phyloP scores from a whole-genome alignment of 495 filamentous ascomycete species.

The Xylaria sp. region DNA sequence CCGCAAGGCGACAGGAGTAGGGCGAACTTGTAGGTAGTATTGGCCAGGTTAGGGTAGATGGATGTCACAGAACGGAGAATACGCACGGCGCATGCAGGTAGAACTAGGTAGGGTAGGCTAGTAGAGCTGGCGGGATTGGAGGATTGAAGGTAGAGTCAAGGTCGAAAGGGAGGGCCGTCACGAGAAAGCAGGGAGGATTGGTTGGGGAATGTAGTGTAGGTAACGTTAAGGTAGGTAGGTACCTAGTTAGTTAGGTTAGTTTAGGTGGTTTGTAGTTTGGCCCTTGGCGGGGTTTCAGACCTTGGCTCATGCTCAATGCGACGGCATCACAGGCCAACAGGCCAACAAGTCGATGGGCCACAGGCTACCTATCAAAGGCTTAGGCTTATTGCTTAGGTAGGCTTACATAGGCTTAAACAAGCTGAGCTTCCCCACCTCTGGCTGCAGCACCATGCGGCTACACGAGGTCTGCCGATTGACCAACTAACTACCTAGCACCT shows the following conservation, averaged over 20 bases:
- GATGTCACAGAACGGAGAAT: not conserved
- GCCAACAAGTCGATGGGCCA: too few relatives aligned
- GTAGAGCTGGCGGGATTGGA: not conserved
- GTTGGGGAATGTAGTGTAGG: not conserved
- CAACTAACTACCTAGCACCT: not conserved
- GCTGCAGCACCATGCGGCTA: constrained; percentile 6
- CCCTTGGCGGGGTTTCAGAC: constrained; percentile 22
- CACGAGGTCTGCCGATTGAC: not conserved
- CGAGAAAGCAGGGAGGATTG: not conserved
- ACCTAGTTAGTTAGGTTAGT: too few relatives aligned
- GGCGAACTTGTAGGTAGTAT: not conserved
- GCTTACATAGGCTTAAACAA: not conserved
- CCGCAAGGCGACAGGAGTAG: not conserved
- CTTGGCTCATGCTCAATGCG: constrained; percentile 23
- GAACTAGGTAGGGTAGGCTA: not conserved
- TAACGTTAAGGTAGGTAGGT: too few relatives aligned
- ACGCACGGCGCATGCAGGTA: constrained; percentile 6
- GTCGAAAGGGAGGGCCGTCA: constrained; percentile 4
- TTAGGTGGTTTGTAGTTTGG: not conserved
- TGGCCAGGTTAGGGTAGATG: not conserved
- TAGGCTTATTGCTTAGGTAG: too few relatives aligned
- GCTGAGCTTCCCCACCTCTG: not conserved
- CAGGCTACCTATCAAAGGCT: too few relatives aligned
- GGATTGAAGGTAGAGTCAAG: not conserved
- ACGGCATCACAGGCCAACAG: constrained; percentile 7